A percentile compares a stretch with the other conserved stretches of the same genome.
Evolutionary conservation across 192 early-diverging fungal species (phyloP).

Genomic region (Allomyces macrogynus): DNA sequence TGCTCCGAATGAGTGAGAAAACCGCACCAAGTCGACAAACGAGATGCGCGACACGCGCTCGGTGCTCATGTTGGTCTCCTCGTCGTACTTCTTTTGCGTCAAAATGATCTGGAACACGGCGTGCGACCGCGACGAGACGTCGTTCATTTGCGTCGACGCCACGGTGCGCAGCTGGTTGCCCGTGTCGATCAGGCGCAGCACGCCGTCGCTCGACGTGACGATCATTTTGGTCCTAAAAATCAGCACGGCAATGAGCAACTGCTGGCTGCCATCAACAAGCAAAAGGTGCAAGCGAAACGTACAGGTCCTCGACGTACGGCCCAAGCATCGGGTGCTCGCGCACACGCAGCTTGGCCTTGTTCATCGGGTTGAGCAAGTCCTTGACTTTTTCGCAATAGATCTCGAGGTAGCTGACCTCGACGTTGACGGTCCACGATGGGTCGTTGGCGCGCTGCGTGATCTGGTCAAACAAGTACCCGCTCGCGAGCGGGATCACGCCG

Average conservation of each 20-base stretch:
- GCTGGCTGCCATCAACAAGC: not conserved
- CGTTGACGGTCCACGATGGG: conserved; percentile 26
- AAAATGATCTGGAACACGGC: conserved; percentile 61
- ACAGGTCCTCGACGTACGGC: conserved; percentile 84
- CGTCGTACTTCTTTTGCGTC: conserved; percentile 37
- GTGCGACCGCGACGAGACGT: conserved; percentile 68
- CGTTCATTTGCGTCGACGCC: conserved; percentile 89
- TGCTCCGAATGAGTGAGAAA: too few relatives aligned
- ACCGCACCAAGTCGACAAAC: conserved; percentile 8
- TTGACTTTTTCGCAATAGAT: conserved; percentile 73
- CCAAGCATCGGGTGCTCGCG: conserved; percentile 58
- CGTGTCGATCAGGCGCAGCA: conserved; percentile 54
- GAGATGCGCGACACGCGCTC: conserved; percentile 59
- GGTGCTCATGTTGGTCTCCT: conserved; percentile 27
- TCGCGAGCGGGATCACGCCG: conserved; percentile 74
- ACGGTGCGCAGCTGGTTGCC: conserved; percentile 67
- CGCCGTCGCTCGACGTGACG: conserved; percentile 47
- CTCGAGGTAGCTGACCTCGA: conserved; percentile 78
- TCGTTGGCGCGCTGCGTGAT: conserved; percentile 23
- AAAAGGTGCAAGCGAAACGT: not conserved
- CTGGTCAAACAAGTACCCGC: conserved; percentile 52
- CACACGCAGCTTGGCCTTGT: conserved; percentile 55
- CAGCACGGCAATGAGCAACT: not conserved
- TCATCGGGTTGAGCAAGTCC: conserved; percentile 57
- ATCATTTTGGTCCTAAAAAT: conserved; percentile 33